Percentiles rank a stretch among this genome's conserved stretches.
phyloP scores from a whole-genome alignment of 306 rosid species.

The Betula pendula region DNA sequence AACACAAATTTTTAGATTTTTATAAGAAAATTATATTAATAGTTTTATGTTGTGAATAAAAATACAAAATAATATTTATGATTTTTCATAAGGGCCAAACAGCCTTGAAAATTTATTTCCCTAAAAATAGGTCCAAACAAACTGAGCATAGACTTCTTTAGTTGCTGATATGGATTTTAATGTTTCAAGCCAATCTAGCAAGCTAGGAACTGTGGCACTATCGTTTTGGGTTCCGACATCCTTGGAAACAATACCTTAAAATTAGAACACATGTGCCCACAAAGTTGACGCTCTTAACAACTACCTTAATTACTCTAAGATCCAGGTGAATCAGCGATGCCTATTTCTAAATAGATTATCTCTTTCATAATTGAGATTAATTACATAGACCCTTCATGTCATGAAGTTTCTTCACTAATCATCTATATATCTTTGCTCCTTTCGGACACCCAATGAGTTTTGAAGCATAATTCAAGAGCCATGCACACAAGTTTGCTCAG shows the following conservation, averaged over 20 bases:
- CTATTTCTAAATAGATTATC: too few species aligned
- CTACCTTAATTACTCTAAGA: slow-evolving; percentile 28
- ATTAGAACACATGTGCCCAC: slow-evolving; percentile 57
- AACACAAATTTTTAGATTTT: too few species aligned
- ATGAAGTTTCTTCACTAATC: neutral
- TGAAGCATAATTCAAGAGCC: slow-evolving; percentile 38
- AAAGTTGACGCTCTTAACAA: slow-evolving; percentile 44
- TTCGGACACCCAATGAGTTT: slow-evolving; percentile 28
- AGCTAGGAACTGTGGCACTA: slow-evolving; percentile 66
- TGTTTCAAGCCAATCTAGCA: slow-evolving; percentile 47
- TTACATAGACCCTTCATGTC: too few species aligned
- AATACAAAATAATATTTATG: too few species aligned
- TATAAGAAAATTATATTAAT: too few species aligned
- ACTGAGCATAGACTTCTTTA: too few species aligned
- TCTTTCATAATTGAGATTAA: too few species aligned
- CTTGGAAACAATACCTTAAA: slow-evolving; percentile 55
- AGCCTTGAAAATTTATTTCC: too few species aligned
- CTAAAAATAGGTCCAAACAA: too few species aligned
- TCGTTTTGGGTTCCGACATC: slow-evolving; percentile 42
- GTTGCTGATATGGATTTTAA: neutral
- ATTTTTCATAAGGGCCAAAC: too few species aligned
- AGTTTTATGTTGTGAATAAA: too few species aligned
- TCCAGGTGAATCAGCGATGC: neutral
- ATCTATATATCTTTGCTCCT: neutral
- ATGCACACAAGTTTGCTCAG: slow-evolving; percentile 40